Evolutionary conservation across 345 rosid genomes (phyloP).

Genomic region (Citrus unshiu): DNA sequence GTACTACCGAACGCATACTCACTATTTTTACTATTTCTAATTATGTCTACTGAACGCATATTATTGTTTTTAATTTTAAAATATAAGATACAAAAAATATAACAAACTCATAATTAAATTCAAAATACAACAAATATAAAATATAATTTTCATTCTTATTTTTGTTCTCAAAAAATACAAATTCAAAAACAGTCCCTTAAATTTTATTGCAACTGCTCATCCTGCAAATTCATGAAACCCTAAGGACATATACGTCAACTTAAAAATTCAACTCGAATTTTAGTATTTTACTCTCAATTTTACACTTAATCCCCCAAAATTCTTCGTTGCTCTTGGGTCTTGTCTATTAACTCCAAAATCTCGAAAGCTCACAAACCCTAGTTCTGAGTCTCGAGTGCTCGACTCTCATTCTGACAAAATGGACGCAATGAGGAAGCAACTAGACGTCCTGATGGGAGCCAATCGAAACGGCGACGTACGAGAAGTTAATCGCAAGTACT

Average conservation of each 20-base stretch:
- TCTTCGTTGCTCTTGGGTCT: background rate
- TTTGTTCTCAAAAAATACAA: no score
- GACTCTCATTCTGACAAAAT: conserved; percentile 21
- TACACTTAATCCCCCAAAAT: background rate
- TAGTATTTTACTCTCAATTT: background rate
- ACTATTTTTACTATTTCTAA: no score
- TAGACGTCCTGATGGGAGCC: conserved; percentile 99
- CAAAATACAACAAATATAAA: no score
- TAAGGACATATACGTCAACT: background rate
- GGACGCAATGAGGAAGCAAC: conserved; percentile 99
- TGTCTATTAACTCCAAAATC: background rate
- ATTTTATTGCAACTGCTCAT: no score
- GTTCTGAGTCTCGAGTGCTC: background rate
- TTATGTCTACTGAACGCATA: no score
- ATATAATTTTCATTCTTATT: no score
- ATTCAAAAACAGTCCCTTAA: no score
- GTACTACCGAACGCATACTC: no score
- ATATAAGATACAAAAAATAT: no score
- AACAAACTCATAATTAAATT: no score
- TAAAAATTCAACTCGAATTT: background rate
- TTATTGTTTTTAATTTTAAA: no score
- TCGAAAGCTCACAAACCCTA: conserved; percentile 10
- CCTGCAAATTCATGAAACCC: background rate
- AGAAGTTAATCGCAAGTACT: conserved; percentile 95
- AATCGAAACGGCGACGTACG: conserved; percentile 96